Conservation (phyloP, 257 asterid genomes). For the Plantago major region DNA sequence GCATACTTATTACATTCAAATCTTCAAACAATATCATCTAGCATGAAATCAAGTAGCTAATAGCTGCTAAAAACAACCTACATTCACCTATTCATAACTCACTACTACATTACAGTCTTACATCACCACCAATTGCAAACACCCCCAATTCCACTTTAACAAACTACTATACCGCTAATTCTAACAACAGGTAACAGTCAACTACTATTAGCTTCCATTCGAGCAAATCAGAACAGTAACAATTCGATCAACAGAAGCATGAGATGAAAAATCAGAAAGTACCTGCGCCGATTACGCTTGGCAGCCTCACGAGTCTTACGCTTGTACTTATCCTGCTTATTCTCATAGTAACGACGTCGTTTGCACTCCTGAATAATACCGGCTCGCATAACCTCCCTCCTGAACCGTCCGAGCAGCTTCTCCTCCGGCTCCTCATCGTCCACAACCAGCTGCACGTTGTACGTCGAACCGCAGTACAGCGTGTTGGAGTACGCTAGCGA, state of each 20-base stretch:
- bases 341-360: conserved; percentile 76
- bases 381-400: conserved; percentile 83
- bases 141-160: too few species aligned
- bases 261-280: background rate
- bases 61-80: too few species aligned
- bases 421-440: conserved; percentile 88
- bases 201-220: background rate
- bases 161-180: too few species aligned
- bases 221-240: background rate
- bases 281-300: conserved; percentile 85
- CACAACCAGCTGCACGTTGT: conserved; percentile 77
- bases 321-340: conserved; percentile 75
- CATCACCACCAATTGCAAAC: too few species aligned
- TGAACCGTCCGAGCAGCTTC: conserved; percentile 73
- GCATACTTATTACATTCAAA: too few species aligned
- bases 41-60: too few species aligned
- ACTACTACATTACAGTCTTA: too few species aligned
- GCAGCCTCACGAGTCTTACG: conserved; percentile 87
- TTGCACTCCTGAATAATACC: conserved; percentile 85
- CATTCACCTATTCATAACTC: too few species aligned
- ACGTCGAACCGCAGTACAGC: conserved; percentile 54
- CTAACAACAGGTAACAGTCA: too few species aligned
- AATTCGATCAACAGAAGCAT: background rate
- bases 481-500: conserved; percentile 66
- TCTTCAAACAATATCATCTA: too few species aligned